These are phyloP conservation scores for Colletotrichum zoysiae DNA, from an alignment of 2,329 filamentous ascomycete genomes.

Conservation along the genomic window DNA sequence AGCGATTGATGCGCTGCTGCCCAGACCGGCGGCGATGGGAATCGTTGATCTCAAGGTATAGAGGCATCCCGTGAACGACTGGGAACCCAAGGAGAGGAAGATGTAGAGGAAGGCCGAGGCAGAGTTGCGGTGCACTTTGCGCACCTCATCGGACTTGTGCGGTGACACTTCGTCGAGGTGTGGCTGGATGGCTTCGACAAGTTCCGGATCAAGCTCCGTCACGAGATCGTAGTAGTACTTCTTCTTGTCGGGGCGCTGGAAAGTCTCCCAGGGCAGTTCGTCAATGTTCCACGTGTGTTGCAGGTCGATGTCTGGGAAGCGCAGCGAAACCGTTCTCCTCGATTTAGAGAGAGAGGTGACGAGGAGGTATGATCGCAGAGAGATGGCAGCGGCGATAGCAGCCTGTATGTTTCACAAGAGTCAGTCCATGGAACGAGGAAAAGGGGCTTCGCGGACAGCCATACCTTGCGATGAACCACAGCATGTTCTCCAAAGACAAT, in stretches of 20 bases:
- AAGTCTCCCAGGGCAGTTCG: constrained; percentile 86
- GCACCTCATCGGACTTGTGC: constrained; percentile 73
- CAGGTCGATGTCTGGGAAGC: constrained; percentile 91
- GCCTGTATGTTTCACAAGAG: constrained; percentile 62
- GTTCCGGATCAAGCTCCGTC: constrained; percentile 84
- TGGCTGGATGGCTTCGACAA: constrained; percentile 84
- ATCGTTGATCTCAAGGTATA: constrained; percentile 96
- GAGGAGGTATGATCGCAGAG: constrained; percentile 94
- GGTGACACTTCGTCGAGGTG: constrained; percentile 80
- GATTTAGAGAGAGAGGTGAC: constrained; percentile 96
- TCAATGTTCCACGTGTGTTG: constrained; percentile 96
- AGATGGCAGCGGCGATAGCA: constrained; percentile 94
- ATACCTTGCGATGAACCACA: constrained; percentile 94
- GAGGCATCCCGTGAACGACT: constrained; percentile 82
- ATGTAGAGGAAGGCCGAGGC: constrained; percentile 92
- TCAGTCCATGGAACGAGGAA: constrained; percentile 15
- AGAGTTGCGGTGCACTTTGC: constrained; percentile 86
- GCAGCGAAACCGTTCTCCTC: constrained; percentile 85
- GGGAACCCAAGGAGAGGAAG: constrained; percentile 86
- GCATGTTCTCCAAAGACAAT: constrained; percentile 98
- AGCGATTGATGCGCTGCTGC: constrained; percentile 93
- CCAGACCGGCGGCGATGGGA: constrained; percentile 90
- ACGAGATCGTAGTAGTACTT: constrained; percentile 95
- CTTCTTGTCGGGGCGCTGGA: constrained; percentile 86
- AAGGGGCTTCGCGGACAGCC: constrained; percentile 42